Base-by-base conservation (phyloP, 1,284 basidiomycete species). In the Irpex rosettiformis region DNA sequence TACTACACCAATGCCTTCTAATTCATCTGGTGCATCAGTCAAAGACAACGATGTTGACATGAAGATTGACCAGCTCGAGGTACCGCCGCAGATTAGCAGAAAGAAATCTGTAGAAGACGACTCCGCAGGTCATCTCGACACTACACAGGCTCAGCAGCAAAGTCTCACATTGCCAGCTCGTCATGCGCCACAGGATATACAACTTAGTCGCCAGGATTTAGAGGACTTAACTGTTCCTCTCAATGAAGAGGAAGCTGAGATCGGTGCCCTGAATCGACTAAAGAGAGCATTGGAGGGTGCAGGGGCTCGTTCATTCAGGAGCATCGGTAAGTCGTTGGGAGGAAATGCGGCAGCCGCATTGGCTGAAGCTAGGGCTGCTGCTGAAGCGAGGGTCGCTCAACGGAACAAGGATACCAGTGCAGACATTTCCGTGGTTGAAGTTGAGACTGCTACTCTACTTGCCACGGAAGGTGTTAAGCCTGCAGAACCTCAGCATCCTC, bases 201-300 rank as follows among this genome's bases (percentile, higher is more conserved):
- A 8, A 11, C 18, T 25, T 51, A 25, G 1, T 0, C 48, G 24
- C 11, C 13, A 28, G 7, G 37, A 55, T 27, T 30, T 53, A 42
- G 58, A 61, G 43, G 67, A 66, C 47, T 55, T 65, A 40, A 60
- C 61, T 7, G 59, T 59, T 22, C 62, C 62, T 13, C 29, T 64
- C 48, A 61, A 54, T 11, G 52, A 65, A 33, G 65, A 61, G n/a
- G 56, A 64, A 1, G 69, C 72, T 4, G 76, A 79, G 16, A 77
- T 78, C 30, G 83, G 77, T 45, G 79, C 86, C 63, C 75, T 90
- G 45, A 79, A 83, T 65, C 75, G 80, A 8, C 75, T 91, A 60
- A 89, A 87, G 73, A 84, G 81, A 66, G 88, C 83, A 2, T 81
- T 89, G 0, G 82, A 88, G 67, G 85, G 79, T 18, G 74, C 87